Base-by-base conservation (phyloP, 2,329 filamentous ascomycete genomes). In the Fusarium fracticaudum region DNA sequence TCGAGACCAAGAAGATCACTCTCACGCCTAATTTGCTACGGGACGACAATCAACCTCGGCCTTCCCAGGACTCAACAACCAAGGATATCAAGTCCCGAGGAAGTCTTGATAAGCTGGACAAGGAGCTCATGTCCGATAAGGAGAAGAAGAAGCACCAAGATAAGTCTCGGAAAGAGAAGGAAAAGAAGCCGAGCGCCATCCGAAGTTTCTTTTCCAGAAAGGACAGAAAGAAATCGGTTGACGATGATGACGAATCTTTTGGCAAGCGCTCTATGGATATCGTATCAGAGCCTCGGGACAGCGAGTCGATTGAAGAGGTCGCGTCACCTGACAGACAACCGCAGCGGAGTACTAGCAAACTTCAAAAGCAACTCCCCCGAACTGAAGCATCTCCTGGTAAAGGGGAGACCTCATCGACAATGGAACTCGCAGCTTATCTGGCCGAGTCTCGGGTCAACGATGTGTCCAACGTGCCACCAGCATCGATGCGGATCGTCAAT, bases 1-100 rank as follows among this genome's bases (percentile, higher is more conserved):
- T 94, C 43, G 96, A 98, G 83, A 98, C 96, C 6, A 95, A 97
- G 83, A 98, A 98, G 85, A 98, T 99, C 76, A 97, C 95, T 1
- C 89, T 99, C 50, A 99, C 96, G 8, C 96, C 96, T 4, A 97
- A 97, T 76, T 85, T 99, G 60, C 86, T 98, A 45, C 91, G 96
- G 47, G 96, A 98, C 75, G 95, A 98, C 76, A 88, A 86, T 73
- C 83, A 86, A 45, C 68, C 88, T 83, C 81, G 86, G 84, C 81
- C 96, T 87, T 84, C 84, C 5, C 80, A 79, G 17, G 83, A 85
- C 29, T 84, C 83, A 6, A 87, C 81, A 6, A 87, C 81, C 15
- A 85, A 84, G 74, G 91, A 86, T 77, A 78, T 80, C 67, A 90
- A 88, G 81, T 85, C 87, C 63, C 87, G 90, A 58, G 86, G 89